These are phyloP conservation scores for Dendrobium catenatum DNA, from an alignment of 106 monocot species.

Conservation along the genomic window DNA sequence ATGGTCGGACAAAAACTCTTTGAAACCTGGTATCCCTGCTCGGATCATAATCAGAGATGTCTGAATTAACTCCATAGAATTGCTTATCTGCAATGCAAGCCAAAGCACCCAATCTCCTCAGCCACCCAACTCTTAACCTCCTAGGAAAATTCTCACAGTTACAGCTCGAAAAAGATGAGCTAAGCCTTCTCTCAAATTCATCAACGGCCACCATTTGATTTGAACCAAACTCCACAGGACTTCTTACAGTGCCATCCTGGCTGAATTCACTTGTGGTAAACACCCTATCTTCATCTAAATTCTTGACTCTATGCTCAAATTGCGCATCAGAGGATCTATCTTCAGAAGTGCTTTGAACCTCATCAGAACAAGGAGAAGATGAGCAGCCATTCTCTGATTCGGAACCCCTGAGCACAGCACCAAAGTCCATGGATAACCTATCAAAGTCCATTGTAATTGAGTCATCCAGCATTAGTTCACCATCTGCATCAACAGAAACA, in stretches of 20 bases:
- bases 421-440: slow-evolving; percentile 18
- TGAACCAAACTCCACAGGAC: slow-evolving; percentile 24
- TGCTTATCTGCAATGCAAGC: slow-evolving; percentile 49
- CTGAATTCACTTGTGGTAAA: slow-evolving; percentile 22
- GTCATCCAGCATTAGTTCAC: not conserved
- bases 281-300: slow-evolving; percentile 36
- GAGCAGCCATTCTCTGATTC: slow-evolving; percentile 14
- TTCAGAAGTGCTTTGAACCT: slow-evolving; percentile 11
- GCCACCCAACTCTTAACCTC: slow-evolving; percentile 44
- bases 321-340: slow-evolving; percentile 15
- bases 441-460: slow-evolving; percentile 1
- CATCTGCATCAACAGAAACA: not conserved
- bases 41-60: slow-evolving; percentile 6
- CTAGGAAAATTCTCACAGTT: slow-evolving; percentile 11
- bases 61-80: slow-evolving; percentile 15
- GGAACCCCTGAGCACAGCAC: slow-evolving; percentile 21
- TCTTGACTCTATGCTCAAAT: slow-evolving; percentile 27
- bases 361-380: slow-evolving; percentile 20
- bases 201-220: slow-evolving; percentile 15
- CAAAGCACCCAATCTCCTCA: slow-evolving; percentile 44
- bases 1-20: slow-evolving; percentile 31
- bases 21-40: slow-evolving; percentile 13
- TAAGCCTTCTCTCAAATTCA: slow-evolving; percentile 37
- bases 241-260: slow-evolving; percentile 19
- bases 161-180: slow-evolving; percentile 2